Percentiles rank a stretch among this genome's conserved stretches.
Evolutionary conservation across 345 rosid genomes (phyloP).

Genomic region (Cardamine resedifolia): DNA sequence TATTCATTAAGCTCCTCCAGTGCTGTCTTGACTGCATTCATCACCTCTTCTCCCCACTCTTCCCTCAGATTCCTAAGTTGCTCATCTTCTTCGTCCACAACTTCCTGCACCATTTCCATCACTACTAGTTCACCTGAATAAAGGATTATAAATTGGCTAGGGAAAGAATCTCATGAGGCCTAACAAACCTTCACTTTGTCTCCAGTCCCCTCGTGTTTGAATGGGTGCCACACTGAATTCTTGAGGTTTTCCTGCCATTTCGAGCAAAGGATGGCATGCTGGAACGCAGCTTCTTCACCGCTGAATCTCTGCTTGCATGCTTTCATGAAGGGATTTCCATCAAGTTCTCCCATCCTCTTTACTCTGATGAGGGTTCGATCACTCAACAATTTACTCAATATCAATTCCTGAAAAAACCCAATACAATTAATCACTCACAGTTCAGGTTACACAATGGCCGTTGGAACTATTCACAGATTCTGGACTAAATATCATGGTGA

Average conservation of each 20-base stretch:
- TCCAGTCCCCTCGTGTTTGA: conserved; percentile 45
- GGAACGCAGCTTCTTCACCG: conserved; percentile 49
- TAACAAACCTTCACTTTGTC: conserved; percentile 35
- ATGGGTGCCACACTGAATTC: conserved; percentile 67
- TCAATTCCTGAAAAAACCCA: conserved; percentile 48
- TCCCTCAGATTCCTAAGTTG: conserved; percentile 49
- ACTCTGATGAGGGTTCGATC: conserved; percentile 48
- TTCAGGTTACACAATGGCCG: neutral
- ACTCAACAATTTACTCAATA: conserved; percentile 41
- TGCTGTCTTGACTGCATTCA: conserved; percentile 57
- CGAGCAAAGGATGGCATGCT: conserved; percentile 55
- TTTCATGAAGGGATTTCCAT: conserved; percentile 50
- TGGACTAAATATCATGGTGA: conserved; percentile 5
- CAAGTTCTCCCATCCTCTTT: conserved; percentile 85
- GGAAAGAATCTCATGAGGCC: neutral
- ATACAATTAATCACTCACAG: neutral
- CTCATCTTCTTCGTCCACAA: conserved; percentile 70
- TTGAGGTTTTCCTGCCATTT: conserved; percentile 71
- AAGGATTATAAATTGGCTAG: neutral
- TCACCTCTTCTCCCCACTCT: conserved; percentile 67
- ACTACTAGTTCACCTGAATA: conserved; percentile 5
- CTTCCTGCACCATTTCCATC: conserved; percentile 51
- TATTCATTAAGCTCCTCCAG: conserved; percentile 70
- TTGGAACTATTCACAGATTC: neutral
- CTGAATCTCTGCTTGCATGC: conserved; percentile 56